These are phyloP conservation scores for Erysimum pusillum DNA, from an alignment of 441 rosid genomes.

Conservation along the genomic window DNA sequence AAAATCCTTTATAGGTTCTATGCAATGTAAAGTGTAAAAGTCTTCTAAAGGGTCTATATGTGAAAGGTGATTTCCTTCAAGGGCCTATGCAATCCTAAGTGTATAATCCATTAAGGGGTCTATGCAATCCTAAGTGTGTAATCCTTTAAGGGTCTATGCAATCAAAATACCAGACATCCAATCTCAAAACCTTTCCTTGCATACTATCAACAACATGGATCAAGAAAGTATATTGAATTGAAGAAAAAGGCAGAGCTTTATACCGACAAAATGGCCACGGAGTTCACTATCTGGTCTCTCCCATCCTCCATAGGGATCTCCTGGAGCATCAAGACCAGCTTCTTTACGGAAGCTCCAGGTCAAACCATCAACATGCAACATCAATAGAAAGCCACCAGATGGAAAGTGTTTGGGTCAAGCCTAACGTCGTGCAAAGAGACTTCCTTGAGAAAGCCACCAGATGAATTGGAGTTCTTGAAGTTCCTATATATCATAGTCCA, in stretches of 20 bases:
- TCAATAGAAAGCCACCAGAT: too few species aligned
- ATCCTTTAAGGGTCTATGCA: background rate
- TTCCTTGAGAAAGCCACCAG: conserved; percentile 70
- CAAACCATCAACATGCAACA: conserved; percentile 80
- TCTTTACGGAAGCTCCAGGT: conserved; percentile 88
- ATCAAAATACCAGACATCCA: conserved; percentile 8
- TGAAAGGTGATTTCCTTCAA: background rate
- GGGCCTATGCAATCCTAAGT: background rate
- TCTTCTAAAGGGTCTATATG: background rate
- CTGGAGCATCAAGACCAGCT: conserved; percentile 74
- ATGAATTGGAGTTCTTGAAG: conserved; percentile 61
- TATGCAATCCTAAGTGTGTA: background rate
- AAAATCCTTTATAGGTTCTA: background rate
- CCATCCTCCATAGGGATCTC: conserved; percentile 84
- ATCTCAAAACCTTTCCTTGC: conserved; percentile 10
- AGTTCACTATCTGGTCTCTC: conserved; percentile 72
- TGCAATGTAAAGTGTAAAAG: background rate
- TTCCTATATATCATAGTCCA: conserved; percentile 76
- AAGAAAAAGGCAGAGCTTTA: conserved; percentile 35
- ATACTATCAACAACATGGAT: conserved; percentile 16
- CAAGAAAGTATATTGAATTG: conserved; percentile 8
- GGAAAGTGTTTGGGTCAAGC: conserved; percentile 65
- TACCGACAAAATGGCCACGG: conserved; percentile 97
- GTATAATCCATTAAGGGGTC: background rate
- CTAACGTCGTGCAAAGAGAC: conserved; percentile 83